phyloP scores from a whole-genome alignment of 108 stramenopile genomes.

The Nannochloropsis salina region DNA sequence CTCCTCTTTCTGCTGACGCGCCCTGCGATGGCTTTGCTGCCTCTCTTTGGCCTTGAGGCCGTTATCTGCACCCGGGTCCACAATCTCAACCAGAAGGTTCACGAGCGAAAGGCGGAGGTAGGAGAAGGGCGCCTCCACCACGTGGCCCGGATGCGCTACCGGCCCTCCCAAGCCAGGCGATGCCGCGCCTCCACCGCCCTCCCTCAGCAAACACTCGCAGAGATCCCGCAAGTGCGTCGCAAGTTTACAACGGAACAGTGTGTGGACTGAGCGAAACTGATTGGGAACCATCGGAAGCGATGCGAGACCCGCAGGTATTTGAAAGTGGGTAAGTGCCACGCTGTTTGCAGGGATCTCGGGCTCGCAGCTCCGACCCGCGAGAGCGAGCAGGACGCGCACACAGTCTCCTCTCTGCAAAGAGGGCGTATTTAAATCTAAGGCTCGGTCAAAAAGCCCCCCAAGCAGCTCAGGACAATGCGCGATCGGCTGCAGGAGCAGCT shows the following conservation, averaged over 20 bases:
- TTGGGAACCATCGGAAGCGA: neutral
- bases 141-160: slow-evolving; percentile 49
- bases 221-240: neutral
- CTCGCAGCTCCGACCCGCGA: slow-evolving; percentile 18
- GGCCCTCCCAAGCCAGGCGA: slow-evolving; percentile 7
- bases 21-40: neutral
- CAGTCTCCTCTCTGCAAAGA: slow-evolving; percentile 34
- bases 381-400: slow-evolving; percentile 30
- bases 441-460: slow-evolving; percentile 39
- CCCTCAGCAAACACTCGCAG: slow-evolving; percentile 19
- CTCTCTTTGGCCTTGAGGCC: neutral
- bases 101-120: slow-evolving; percentile 48
- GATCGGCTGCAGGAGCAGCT: slow-evolving; percentile 52
- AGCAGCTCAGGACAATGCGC: slow-evolving; percentile 49
- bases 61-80: slow-evolving; percentile 23
- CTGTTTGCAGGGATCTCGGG: neutral
- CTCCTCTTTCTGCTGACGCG: neutral
- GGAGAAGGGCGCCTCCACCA: slow-evolving; percentile 46
- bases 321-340: neutral
- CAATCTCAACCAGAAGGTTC: slow-evolving; percentile 39
- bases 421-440: slow-evolving; percentile 19
- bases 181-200: neutral
- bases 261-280: neutral
- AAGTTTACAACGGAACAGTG: neutral
- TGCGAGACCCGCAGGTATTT: neutral